Conservation (phyloP, 257 asterid species). For the Solanum sejunctum region DNA sequence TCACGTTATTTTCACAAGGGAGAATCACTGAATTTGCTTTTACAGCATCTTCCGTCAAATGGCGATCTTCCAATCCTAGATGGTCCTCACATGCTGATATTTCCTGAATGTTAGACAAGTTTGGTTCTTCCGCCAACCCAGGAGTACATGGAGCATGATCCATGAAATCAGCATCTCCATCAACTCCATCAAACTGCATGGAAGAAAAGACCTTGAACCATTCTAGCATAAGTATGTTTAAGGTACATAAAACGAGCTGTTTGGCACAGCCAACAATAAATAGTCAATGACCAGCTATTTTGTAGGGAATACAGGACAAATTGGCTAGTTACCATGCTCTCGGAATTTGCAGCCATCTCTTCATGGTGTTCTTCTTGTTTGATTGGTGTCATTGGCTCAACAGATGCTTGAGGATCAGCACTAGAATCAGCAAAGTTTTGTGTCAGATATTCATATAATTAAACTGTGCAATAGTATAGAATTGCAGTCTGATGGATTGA, state of each 20-base stretch:
- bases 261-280: neutral
- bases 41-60: constrained; percentile 24
- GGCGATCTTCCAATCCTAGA: constrained; percentile 52
- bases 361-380: constrained; percentile 47
- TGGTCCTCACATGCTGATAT: constrained; percentile 80
- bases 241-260: neutral
- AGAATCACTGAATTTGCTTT: constrained; percentile 18
- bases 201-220: neutral
- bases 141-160: constrained; percentile 97
- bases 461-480: neutral
- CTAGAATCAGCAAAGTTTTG: constrained; percentile 28
- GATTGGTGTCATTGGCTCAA: constrained; percentile 37
- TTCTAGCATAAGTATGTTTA: neutral
- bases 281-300: neutral
- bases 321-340: constrained; percentile 33
- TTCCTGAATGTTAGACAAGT: constrained; percentile 63
- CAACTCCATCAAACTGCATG: constrained; percentile 40
- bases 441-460: neutral
- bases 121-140: constrained; percentile 72
- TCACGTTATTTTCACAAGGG: constrained; percentile 11
- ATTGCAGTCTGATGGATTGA: neutral
- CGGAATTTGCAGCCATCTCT: constrained; percentile 21
- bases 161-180: constrained; percentile 40
- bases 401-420: constrained; percentile 62
- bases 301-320: neutral